Percentiles rank a stretch among this genome's conserved stretches.
These are phyloP conservation scores for Penicillium sp. DNA, from an alignment of 2,329 filamentous ascomycete species.

Conservation along the genomic window DNA sequence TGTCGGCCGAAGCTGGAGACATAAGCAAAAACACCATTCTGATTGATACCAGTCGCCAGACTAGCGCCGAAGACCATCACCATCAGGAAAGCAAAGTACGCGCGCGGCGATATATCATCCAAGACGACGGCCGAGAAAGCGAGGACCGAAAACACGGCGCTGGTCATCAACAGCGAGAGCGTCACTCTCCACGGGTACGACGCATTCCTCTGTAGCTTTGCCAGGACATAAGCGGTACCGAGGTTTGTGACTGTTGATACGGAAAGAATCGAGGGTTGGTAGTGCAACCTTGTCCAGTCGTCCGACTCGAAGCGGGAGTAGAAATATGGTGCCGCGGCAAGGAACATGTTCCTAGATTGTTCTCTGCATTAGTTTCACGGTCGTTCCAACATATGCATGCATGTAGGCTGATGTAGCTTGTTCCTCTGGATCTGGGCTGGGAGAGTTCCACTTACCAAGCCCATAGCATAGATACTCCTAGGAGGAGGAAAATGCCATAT, in stretches of 20 bases:
- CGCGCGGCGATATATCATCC: constrained; percentile 56
- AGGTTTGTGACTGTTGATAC: constrained; percentile 84
- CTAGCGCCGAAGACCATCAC: constrained; percentile 75
- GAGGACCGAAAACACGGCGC: constrained; percentile 70
- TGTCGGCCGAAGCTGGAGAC: constrained; percentile 77
- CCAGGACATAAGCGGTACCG: constrained; percentile 68
- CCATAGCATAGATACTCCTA: constrained; percentile 95
- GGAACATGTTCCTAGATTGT: constrained; percentile 81
- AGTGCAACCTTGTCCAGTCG: constrained; percentile 70
- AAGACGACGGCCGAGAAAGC: constrained; percentile 73
- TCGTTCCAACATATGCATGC: neutral
- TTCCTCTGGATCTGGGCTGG: neutral
- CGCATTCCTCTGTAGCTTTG: constrained; percentile 73
- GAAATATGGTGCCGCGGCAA: constrained; percentile 92
- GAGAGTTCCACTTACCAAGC: constrained; percentile 65
- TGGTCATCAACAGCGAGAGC: constrained; percentile 70
- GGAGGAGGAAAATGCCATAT: constrained; percentile 77
- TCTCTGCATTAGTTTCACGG: constrained; percentile 4
- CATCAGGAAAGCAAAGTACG: constrained; percentile 79
- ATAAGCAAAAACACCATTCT: constrained; percentile 93
- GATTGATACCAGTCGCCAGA: constrained; percentile 76
- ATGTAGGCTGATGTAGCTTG: neutral
- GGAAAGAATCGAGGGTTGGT: constrained; percentile 84
- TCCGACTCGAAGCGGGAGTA: constrained; percentile 70
- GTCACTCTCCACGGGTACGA: constrained; percentile 87